Percentiles rank a stretch among this genome's conserved stretches.
These are phyloP conservation scores for Phaeosphaeria sp. DNA, from an alignment of 2,329 filamentous ascomycete genomes.

Conservation along the genomic window DNA sequence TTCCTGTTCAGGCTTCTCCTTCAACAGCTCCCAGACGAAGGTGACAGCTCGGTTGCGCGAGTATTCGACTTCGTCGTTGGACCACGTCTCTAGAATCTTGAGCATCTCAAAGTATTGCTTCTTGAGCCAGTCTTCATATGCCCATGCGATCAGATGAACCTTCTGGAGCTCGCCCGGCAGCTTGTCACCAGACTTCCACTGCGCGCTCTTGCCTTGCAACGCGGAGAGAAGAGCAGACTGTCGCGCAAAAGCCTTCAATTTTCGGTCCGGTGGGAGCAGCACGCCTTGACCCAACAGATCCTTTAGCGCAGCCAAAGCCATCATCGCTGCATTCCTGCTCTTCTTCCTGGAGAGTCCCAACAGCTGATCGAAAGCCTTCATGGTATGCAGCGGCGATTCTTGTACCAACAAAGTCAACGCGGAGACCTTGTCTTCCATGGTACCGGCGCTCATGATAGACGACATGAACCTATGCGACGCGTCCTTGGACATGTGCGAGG, in stretches of 20 bases:
- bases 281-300: constrained; percentile 92
- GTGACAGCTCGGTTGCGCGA: constrained; percentile 86
- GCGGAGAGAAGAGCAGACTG: constrained; percentile 79
- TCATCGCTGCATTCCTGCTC: constrained; percentile 89
- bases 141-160: constrained; percentile 83
- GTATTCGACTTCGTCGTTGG: constrained; percentile 93
- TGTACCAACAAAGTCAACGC: constrained; percentile 93
- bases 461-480: constrained; percentile 96
- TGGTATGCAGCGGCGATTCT: constrained; percentile 93
- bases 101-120: constrained; percentile 91
- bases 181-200: constrained; percentile 73
- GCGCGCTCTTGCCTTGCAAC: constrained; percentile 67
- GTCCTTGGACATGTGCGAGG: constrained; percentile 74
- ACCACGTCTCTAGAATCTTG: constrained; percentile 90
- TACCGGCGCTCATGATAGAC: constrained; percentile 96
- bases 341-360: constrained; percentile 87
- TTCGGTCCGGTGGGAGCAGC: constrained; percentile 81
- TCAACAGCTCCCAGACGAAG: constrained; percentile 88
- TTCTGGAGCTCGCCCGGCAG: constrained; percentile 78
- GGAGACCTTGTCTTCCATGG: constrained; percentile 94
- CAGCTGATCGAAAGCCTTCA: constrained; percentile 85
- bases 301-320: constrained; percentile 90
- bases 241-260: constrained; percentile 77
- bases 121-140: constrained; percentile 95
- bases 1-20: constrained; percentile 97